Evolutionary conservation across 345 rosid genomes (phyloP), one percentile per base, ranked within the genome.

Genomic region (Geranium rotundifolium): DNA sequence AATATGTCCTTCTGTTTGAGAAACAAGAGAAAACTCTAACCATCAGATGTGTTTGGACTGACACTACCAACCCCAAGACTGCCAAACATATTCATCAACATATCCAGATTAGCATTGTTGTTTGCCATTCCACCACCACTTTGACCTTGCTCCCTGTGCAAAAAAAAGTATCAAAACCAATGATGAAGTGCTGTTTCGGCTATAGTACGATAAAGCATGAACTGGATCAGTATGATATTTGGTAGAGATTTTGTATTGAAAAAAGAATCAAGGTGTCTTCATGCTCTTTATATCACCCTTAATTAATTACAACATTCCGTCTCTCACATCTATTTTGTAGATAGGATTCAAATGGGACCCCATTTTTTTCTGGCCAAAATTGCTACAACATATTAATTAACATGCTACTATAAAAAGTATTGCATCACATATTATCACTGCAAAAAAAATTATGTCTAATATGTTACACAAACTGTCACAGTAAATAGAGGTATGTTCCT

Each of bases 41-140:
- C 95, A 67, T 85, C 74, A 9, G 95, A 64, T 73, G 75, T 75
- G 75, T 75, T 79, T 1, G 90, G 77, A 73, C 82, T 71, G 62
- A 87, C 65, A 62, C 90, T 75, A 4, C 95, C 97, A 64, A 90
- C 80, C 57, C 90, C 92, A 62, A 89, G 96, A 62, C 81, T 80
- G 52, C 96, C 88, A 78, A 90, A 87, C 97, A 90, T 85, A 75
- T 81, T 87, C 97, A 87, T 87, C 84, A 90, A 76, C 63, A 84
- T 67, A 30, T 84, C 97, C 74, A 90, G 61, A 39, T 85, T 83
- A 17, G 63, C 62, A 59, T 70, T 77, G 70, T 81, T 82, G 70
- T 81, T 82, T 1, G 68, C 74, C 5, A 73, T 65, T 70, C 77
- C 82, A 56, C 72, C 82, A 67, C 79, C 91, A 23, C 79, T 71